Percentiles rank a stretch among this genome's conserved stretches.
phyloP scores from a whole-genome alignment of 1,139 yeast species.

The Scheffersomyces titani region DNA sequence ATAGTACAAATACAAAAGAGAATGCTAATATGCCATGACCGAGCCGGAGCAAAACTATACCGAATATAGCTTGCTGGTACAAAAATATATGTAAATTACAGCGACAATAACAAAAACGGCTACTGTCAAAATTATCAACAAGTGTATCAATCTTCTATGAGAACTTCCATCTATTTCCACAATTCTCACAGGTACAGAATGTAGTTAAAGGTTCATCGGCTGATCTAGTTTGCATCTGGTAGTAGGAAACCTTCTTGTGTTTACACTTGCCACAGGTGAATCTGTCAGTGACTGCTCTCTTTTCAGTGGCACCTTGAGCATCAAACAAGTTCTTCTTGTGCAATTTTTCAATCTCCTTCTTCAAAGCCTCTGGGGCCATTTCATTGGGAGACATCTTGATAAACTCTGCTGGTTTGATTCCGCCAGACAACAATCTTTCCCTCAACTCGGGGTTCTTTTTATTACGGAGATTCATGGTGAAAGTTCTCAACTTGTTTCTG shows the following conservation, averaged over 20 bases:
- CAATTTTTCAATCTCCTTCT: constrained; percentile 80
- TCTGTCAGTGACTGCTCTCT: constrained; percentile 93
- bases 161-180: constrained; percentile 98
- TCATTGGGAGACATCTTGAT: constrained; percentile 88
- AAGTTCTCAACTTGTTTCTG: constrained; percentile 78
- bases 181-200: constrained; percentile 94
- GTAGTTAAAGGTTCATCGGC: constrained; percentile 99
- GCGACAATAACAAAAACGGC: not conserved
- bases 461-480: constrained; percentile 83
- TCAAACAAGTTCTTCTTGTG: constrained; percentile 89
- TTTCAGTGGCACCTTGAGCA: constrained; percentile 98
- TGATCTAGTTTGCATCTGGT: constrained; percentile 96
- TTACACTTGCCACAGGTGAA: constrained; percentile 98
- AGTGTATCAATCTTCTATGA: constrained; percentile 35
- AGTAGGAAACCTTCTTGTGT: constrained; percentile 93
- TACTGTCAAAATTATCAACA: not conserved
- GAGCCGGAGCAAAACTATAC: not conserved
- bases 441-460: constrained; percentile 87
- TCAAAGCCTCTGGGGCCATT: constrained; percentile 88
- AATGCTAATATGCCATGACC: not conserved
- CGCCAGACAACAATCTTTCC: constrained; percentile 63
- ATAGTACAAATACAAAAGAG: not conserved
- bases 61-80: not conserved
- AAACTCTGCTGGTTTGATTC: constrained; percentile 62
- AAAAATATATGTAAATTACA: not conserved